Percentiles rank a stretch among this genome's conserved stretches.
phyloP scores from a whole-genome alignment of 495 filamentous ascomycete species.

The Aspergillus wentii region DNA sequence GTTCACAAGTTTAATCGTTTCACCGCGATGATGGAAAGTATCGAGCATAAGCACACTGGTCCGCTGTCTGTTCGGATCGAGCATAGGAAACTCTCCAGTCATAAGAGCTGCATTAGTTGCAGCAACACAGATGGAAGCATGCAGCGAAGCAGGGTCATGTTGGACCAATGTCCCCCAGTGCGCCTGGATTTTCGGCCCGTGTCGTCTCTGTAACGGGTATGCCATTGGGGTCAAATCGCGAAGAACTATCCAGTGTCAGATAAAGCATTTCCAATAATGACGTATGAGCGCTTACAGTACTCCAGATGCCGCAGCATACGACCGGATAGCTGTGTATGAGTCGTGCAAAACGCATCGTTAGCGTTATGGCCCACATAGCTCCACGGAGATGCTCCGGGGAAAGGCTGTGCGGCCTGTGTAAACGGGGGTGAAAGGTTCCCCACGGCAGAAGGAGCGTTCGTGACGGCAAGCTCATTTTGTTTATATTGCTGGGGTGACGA shows the following conservation, averaged over 20 bases:
- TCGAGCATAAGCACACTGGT: conserved; percentile 35
- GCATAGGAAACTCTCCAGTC: conserved; percentile 32
- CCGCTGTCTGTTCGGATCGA: conserved; percentile 28
- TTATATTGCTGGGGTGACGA: too few species aligned
- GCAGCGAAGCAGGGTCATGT: conserved; percentile 35
- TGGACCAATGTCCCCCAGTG: conserved; percentile 40
- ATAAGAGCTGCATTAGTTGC: conserved; percentile 37
- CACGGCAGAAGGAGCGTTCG: too few species aligned
- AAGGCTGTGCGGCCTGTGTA: too few species aligned
- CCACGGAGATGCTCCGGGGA: conserved; percentile 20
- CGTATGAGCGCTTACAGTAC: conserved; percentile 23
- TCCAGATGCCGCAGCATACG: conserved; percentile 40
- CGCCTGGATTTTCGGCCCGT: conserved; percentile 31
- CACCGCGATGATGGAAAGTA: conserved; percentile 40
- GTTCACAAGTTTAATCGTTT: conserved; percentile 43
- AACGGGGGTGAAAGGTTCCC: conserved; percentile 8
- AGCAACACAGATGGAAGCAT: conserved; percentile 40
- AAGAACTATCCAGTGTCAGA: too few species aligned
- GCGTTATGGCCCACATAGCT: conserved; percentile 27
- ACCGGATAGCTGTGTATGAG: conserved; percentile 38
- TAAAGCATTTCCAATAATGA: conserved; percentile 7
- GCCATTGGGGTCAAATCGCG: conserved; percentile 35
- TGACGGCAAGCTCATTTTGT: too few species aligned
- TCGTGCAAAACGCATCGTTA: conserved; percentile 38
- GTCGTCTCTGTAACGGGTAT: conserved; percentile 35